phyloP scores from a whole-genome alignment of 1,284 basidiomycete species.

The Cryptococcus maquisensis region DNA sequence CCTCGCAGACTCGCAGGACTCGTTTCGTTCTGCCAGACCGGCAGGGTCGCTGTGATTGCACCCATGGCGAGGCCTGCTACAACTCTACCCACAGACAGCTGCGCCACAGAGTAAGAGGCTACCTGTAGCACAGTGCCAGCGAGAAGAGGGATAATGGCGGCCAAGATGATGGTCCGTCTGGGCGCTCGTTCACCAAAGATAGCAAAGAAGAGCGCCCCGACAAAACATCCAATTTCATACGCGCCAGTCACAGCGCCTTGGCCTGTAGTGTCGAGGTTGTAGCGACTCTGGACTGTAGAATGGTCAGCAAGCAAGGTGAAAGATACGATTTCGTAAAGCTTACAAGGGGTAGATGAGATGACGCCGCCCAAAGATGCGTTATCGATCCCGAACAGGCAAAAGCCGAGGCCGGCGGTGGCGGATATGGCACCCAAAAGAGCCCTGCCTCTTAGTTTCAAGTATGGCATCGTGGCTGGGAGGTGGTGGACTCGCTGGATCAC shows the following conservation, averaged over 20 bases:
- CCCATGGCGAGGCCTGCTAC: constrained; percentile 21
- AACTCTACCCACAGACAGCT: constrained; percentile 16
- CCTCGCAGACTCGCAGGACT: constrained; percentile 13
- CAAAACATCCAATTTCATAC: constrained; percentile 19
- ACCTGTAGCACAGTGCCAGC: constrained; percentile 17
- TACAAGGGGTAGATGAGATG: constrained; percentile 48
- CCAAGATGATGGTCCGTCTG: constrained; percentile 10
- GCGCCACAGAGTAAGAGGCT: constrained; percentile 8
- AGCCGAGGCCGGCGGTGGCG: constrained; percentile 16
- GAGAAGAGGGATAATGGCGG: constrained; percentile 7
- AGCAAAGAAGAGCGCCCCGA: constrained; percentile 13
- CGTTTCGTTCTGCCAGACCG: constrained; percentile 24
- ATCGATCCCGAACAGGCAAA: constrained; percentile 18
- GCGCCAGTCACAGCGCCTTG: constrained; percentile 19
- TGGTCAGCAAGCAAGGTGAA: background rate
- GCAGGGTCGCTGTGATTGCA: constrained; percentile 17
- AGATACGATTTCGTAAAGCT: constrained; percentile 32
- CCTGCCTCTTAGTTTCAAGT: constrained; percentile 14
- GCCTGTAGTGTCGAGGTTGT: constrained; percentile 6
- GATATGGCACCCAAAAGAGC: constrained; percentile 16
- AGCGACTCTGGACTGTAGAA: constrained; percentile 2
- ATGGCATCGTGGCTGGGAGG: constrained; percentile 9
- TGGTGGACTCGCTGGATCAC: background rate
- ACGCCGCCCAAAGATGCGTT: constrained; percentile 22
- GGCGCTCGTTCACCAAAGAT: constrained; percentile 13